Evolutionary conservation across 345 rosid species (phyloP), one percentile per base, ranked within the genome.

Genomic region (Camelina laxa): DNA sequence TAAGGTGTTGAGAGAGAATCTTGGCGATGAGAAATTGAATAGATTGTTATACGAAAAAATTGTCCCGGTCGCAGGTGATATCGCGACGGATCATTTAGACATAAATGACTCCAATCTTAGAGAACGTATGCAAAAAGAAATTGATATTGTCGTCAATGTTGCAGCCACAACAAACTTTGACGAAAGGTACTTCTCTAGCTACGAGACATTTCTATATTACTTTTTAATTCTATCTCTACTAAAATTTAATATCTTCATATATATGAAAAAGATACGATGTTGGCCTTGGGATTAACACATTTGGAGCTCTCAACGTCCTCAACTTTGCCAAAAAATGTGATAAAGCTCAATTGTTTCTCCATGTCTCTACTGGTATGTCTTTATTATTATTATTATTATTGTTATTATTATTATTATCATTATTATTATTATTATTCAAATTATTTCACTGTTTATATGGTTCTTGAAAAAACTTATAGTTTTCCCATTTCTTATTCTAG

Each of bases 301-400:
- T 89, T 62, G 90, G 97, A 62, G 87, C 86, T 33, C 85, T 76
- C 70, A 63, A 87, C 59, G 86, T 87, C 24, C 59, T 79, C 27
- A 74, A 78, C 74, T 91, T 91, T 58, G 84, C 88, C 73, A 82
- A 80, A 72, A 83, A 70, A 35, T 91, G 95, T 77, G 73, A 39
- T 6, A 87, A 80, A 35, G 59, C 82, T 16, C 74, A 78, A 60
- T 64, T 83, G 13, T 63, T 91, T 62, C 84, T 86, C 63, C 97
- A 79, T 61, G 81, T 79, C 65, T 79, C 78, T 10, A 79, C 81
- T 14, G 81, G 81, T 73, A 15, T 61, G 64, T 50, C 30, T 27
- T 75, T 35, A 31, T 9, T 41, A 47, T 56, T 22, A 4, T 38
- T 48, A 30, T 22, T 22, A 22, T 22, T 33, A 7, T 33, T 60